Evolutionary conservation across 371 early-diverging fungal species (phyloP).

Genomic region (Lichtheimia corymbifera): DNA sequence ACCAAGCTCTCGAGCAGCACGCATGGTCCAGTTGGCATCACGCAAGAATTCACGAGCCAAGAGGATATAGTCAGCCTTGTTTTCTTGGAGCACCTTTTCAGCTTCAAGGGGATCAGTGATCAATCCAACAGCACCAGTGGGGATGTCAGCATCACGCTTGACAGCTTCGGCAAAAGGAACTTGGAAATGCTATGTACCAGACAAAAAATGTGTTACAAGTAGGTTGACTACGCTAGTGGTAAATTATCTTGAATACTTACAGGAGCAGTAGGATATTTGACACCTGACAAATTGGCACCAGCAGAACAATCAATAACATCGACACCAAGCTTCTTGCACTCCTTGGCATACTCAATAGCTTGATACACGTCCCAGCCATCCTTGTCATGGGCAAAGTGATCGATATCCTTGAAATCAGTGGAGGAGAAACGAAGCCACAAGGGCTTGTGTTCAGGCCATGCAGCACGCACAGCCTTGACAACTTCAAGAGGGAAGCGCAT

Average conservation of each 20-base stretch:
- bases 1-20: slow-evolving; percentile 61
- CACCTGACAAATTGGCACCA: slow-evolving; percentile 60
- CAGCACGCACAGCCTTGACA: slow-evolving; percentile 60
- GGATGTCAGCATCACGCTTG: slow-evolving; percentile 57
- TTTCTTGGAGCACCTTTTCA: slow-evolving; percentile 64
- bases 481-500: slow-evolving; percentile 70
- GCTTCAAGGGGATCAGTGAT: slow-evolving; percentile 71
- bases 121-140: slow-evolving; percentile 75
- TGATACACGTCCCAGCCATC: slow-evolving; percentile 70
- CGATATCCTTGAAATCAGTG: slow-evolving; percentile 57
- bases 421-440: slow-evolving; percentile 80
- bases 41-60: slow-evolving; percentile 78
- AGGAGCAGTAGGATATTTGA: slow-evolving; percentile 12
- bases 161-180: slow-evolving; percentile 68
- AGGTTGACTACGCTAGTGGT: too few species aligned
- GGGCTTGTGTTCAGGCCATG: slow-evolving; percentile 81
- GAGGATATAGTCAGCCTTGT: slow-evolving; percentile 63
- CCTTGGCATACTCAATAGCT: slow-evolving; percentile 57
- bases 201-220: too few species aligned
- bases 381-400: slow-evolving; percentile 25
- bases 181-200: slow-evolving; percentile 62
- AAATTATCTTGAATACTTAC: slow-evolving; percentile 4
- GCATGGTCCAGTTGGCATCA: slow-evolving; percentile 34
- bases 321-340: slow-evolving; percentile 66
- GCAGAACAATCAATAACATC: slow-evolving; percentile 77